Base-by-base conservation (phyloP, 768 basidiomycete species). In the Kwoniella europaea region DNA sequence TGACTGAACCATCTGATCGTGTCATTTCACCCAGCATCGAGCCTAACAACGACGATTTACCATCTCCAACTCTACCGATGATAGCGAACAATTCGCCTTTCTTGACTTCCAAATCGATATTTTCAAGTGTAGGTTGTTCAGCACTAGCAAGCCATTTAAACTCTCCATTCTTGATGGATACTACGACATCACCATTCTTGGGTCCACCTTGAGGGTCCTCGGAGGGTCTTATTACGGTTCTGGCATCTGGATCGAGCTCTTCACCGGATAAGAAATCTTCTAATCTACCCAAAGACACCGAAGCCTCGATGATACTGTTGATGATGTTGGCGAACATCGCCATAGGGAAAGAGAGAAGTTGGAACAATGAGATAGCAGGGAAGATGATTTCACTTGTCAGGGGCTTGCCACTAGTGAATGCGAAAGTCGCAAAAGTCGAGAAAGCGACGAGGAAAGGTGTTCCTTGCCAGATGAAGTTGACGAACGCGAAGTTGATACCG, bases 371-470 rank as follows among this genome's bases (percentile, higher is more conserved):
- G 71, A 98, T 94, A 0, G 92, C 90, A n/a, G 96, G 96, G 87
- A 98, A 98, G 73, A 98, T 95, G 62, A 93, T 85, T 72, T 97
- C 94, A 0, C 91, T 88, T 0, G 96, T 98, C 1, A 98, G 83
- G 3, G 94, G 92, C 35, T 81, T 86, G 0, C 81, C 73, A 10
- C 82, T 79, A 24, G 84, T 82, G 29, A 72, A 64, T 4, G 83
- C 84, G 72, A 84, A 86, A 5, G 84, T 74, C 10, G 84, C 77
- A 72, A 86, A 86, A 0, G 85, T 77, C 0, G 78, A 79, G 61
- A 83, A 82, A 13, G 83, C 81, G 41, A 83, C 82, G 50, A 83
- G 63, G 74, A 81, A 81, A 3, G 82, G 85, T 0, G 83, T 83
- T 22, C 81, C 71, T 13, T 76, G 73, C 81, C 76, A 78, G 74